phyloP scores from a whole-genome alignment of 2,329 filamentous ascomycete species.

The Phyllosticta capitalensis region DNA sequence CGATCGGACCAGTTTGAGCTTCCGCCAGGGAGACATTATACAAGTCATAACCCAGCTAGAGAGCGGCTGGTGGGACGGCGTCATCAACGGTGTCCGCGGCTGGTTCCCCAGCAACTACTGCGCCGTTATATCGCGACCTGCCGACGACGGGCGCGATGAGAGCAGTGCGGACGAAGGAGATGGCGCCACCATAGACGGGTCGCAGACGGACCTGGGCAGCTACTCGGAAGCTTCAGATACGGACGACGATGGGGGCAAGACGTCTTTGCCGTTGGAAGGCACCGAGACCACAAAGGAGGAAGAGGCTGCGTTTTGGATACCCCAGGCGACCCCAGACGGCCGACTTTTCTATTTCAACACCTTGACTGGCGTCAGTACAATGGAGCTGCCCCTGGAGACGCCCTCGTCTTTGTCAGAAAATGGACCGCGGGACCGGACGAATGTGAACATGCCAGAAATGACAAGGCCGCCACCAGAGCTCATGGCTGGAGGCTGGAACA shows the following conservation, averaged over 20 bases:
- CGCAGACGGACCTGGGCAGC: constrained; percentile 53
- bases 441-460: constrained; percentile 79
- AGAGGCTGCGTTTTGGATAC: constrained; percentile 95
- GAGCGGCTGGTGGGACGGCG: constrained; percentile 98
- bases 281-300: constrained; percentile 58
- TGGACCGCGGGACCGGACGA: constrained; percentile 79
- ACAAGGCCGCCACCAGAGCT: constrained; percentile 84
- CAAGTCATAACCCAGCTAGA: constrained; percentile 97
- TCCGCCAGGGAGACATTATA: constrained; percentile 93
- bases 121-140: constrained; percentile 67
- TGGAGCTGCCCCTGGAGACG: constrained; percentile 88
- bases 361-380: constrained; percentile 86
- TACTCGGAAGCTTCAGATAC: constrained; percentile 49
- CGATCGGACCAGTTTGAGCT: constrained; percentile 92
- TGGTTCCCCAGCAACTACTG: constrained; percentile 99
- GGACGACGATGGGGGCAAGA: constrained; percentile 35
- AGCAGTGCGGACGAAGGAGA: constrained; percentile 36
- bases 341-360: constrained; percentile 97
- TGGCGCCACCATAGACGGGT: constrained; percentile 19
- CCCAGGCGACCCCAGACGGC: constrained; percentile 88
- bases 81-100: constrained; percentile 90
- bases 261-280: constrained; percentile 60
- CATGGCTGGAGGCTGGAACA: constrained; percentile 60
- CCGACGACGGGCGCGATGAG: constrained; percentile 56
- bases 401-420: constrained; percentile 70